Percentiles rank a stretch among this genome's conserved stretches.
Evolutionary conservation across 768 basidiomycete genomes (phyloP).

Genomic region (Neoboletus brunneissimus): DNA sequence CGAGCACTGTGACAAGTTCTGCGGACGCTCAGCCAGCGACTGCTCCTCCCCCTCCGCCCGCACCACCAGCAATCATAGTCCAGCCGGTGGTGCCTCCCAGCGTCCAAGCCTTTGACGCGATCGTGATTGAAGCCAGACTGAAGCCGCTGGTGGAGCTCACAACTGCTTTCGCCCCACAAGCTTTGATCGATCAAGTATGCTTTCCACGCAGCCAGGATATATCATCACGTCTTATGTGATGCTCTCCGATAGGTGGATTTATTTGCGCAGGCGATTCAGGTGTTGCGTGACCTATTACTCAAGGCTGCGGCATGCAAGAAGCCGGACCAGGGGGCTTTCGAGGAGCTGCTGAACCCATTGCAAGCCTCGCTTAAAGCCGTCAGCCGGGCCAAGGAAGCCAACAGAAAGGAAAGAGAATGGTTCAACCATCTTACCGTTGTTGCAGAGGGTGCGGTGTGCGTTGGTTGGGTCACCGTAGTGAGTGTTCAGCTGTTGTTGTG

Average conservation of each 20-base stretch:
- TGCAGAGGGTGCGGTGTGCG: slow-evolving; percentile 75
- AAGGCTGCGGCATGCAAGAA: slow-evolving; percentile 74
- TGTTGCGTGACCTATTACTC: slow-evolving; percentile 67
- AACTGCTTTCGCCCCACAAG: slow-evolving; percentile 61
- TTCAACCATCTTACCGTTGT: slow-evolving; percentile 75
- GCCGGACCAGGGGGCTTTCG: slow-evolving; percentile 62
- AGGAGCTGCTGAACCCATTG: slow-evolving; percentile 61
- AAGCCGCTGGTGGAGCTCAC: slow-evolving; percentile 74
- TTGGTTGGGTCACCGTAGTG: slow-evolving; percentile 88
- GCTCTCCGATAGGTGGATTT: slow-evolving; percentile 54
- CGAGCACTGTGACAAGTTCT: slow-evolving; percentile 31
- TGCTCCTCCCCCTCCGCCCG: slow-evolving; percentile 32
- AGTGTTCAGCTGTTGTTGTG: slow-evolving; percentile 28
- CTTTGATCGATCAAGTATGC: slow-evolving; percentile 75
- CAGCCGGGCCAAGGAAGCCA: slow-evolving; percentile 77
- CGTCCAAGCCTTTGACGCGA: slow-evolving; percentile 71
- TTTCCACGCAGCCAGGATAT: slow-evolving; percentile 1
- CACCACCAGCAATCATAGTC: slow-evolving; percentile 37
- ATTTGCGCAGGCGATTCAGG: slow-evolving; percentile 62
- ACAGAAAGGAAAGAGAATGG: slow-evolving; percentile 78
- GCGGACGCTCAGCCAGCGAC: slow-evolving; percentile 25
- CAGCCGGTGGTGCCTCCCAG: slow-evolving; percentile 50
- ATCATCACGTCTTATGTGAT: slow-evolving; percentile 3
- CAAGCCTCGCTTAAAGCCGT: slow-evolving; percentile 72
- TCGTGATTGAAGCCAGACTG: slow-evolving; percentile 69